Conservation (phyloP, 1,284 basidiomycete species). For the Filobasidium uniguttulatum region DNA sequence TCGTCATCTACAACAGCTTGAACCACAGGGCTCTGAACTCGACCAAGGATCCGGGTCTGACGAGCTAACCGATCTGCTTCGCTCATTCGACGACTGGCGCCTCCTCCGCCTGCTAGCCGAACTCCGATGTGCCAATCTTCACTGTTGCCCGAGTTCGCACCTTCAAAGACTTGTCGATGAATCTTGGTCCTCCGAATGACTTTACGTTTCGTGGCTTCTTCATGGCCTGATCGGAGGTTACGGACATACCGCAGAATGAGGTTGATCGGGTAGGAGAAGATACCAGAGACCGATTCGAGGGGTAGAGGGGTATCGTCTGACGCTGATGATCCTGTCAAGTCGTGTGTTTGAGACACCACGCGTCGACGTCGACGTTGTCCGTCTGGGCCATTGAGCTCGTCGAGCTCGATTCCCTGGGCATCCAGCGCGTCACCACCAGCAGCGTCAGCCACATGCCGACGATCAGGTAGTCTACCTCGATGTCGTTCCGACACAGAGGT, state of each 20-base stretch:
- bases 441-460: neutral
- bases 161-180: constrained; percentile 24
- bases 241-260: constrained; percentile 32
- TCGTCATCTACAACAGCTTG: constrained; percentile 18
- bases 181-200: constrained; percentile 30
- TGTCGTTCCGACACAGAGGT: too few species aligned
- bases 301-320: constrained; percentile 30
- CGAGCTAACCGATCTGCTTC: constrained; percentile 24
- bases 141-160: constrained; percentile 34
- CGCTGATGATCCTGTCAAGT: constrained; percentile 19
- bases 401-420: constrained; percentile 9
- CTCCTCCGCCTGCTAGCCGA: constrained; percentile 46
- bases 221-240: constrained; percentile 31
- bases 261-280: constrained; percentile 30
- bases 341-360: too few species aligned
- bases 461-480: neutral
- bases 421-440: neutral
- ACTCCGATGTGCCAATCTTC: constrained; percentile 54
- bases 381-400: constrained; percentile 1
- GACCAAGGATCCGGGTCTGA: neutral
- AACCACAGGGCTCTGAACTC: constrained; percentile 15
- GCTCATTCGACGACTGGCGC: constrained; percentile 26
- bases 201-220: constrained; percentile 30
- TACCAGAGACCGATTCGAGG: constrained; percentile 12
- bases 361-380: neutral